Evolutionary conservation across 2,329 filamentous ascomycete genomes (phyloP).

Genomic region (Colletotrichum abscissum): DNA sequence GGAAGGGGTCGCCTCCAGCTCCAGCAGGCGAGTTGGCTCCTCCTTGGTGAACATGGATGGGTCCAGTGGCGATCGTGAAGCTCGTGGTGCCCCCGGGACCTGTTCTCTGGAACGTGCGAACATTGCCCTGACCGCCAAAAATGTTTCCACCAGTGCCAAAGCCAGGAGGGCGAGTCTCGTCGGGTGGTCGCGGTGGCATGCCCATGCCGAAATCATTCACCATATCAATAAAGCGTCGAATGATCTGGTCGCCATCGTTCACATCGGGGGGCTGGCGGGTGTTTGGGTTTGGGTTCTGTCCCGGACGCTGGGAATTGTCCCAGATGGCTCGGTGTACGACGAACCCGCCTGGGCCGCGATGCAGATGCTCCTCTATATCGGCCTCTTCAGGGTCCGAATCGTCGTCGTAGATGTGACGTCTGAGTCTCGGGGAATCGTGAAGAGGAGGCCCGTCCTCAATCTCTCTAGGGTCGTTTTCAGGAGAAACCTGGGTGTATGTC

Average conservation of each 20-base stretch:
- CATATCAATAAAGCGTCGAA: slow-evolving; percentile 58
- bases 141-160: slow-evolving; percentile 32
- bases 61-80: slow-evolving; percentile 59
- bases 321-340: slow-evolving; percentile 51
- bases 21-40: slow-evolving; percentile 27
- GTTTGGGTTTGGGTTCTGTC: slow-evolving; percentile 10
- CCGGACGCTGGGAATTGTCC: slow-evolving; percentile 24
- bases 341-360: slow-evolving; percentile 53
- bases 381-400: slow-evolving; percentile 69
- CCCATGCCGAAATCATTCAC: slow-evolving; percentile 49
- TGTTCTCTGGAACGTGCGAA: slow-evolving; percentile 51
- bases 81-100: slow-evolving; percentile 55
- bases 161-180: slow-evolving; percentile 34
- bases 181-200: slow-evolving; percentile 18
- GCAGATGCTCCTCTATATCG: slow-evolving; percentile 66
- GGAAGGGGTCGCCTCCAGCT: slow-evolving; percentile 53
- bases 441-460: slow-evolving; percentile 41
- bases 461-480: slow-evolving; percentile 72
- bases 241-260: slow-evolving; percentile 47
- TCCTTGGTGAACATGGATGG: slow-evolving; percentile 40
- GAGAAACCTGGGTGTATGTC: slow-evolving; percentile 57
- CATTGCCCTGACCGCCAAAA: slow-evolving; percentile 45
- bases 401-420: slow-evolving; percentile 43
- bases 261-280: slow-evolving; percentile 37
- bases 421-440: slow-evolving; percentile 34